Conservation (phyloP, 306 rosid genomes). For the Argentina anserina region DNA sequence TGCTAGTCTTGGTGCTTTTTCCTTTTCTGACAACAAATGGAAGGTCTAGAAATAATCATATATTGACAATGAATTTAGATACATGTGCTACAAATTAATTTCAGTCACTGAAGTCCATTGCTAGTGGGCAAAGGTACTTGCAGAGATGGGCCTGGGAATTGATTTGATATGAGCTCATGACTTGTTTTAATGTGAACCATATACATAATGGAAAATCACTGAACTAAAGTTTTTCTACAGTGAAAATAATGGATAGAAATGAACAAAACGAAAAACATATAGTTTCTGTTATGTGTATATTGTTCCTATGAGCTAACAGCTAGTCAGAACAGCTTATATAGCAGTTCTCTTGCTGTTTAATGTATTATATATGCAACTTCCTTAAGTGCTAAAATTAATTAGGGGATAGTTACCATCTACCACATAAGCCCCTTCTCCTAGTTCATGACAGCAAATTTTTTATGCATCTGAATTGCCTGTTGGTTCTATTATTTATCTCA, state of each 20-base stretch:
- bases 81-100: no score
- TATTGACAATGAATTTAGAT: no score
- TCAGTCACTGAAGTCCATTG: background rate
- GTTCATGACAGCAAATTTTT: background rate
- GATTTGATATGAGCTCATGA: background rate
- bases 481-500: background rate
- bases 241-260: background rate
- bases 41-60: no score
- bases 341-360: background rate
- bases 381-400: background rate
- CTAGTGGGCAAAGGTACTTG: background rate
- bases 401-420: background rate
- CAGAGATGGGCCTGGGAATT: constrained; percentile 3
- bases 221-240: no score
- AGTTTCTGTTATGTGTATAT: background rate
- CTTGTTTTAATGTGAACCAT: background rate
- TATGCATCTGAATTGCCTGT: background rate
- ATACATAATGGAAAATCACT: background rate
- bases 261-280: background rate
- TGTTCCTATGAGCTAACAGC: constrained; percentile 8
- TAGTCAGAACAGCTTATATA: background rate
- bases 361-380: background rate
- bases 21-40: no score
- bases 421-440: background rate
- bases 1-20: no score